phyloP scores from a whole-genome alignment of 345 rosid genomes.

The Alliaria petiolata region DNA sequence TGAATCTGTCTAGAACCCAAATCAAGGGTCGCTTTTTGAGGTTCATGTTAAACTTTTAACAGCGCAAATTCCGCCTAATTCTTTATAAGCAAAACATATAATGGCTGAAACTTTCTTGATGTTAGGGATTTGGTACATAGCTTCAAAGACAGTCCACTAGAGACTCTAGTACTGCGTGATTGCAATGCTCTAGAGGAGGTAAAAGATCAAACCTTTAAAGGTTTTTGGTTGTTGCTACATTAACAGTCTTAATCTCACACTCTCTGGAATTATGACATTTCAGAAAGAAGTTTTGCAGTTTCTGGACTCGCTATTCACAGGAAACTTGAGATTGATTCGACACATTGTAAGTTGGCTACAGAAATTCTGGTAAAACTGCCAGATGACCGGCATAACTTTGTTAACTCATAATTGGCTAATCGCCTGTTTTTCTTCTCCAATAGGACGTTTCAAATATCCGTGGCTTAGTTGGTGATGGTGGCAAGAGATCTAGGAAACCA shows the following conservation, averaged over 20 bases:
- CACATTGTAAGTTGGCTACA: slow-evolving; percentile 50
- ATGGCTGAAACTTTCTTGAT: not conserved
- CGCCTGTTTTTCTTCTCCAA: not conserved
- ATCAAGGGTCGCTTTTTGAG: slow-evolving; percentile 78
- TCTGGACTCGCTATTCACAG: slow-evolving; percentile 43
- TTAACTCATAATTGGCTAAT: not conserved
- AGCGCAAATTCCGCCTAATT: not conserved
- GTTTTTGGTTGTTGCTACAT: not conserved
- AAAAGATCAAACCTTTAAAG: not conserved
- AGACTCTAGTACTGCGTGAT: slow-evolving; percentile 65
- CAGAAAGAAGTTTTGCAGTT: slow-evolving; percentile 67
- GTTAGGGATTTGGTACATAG: slow-evolving; percentile 60
- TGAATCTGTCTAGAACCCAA: slow-evolving; percentile 70
- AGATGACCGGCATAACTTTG: not conserved
- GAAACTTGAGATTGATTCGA: slow-evolving; percentile 56
- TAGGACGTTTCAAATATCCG: slow-evolving; percentile 4
- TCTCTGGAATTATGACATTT: not conserved
- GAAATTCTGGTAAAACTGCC: not conserved
- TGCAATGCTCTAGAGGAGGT: slow-evolving; percentile 79
- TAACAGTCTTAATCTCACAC: not conserved
- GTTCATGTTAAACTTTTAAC: slow-evolving; percentile 28
- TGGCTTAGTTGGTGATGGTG: not conserved
- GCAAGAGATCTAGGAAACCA: not conserved
- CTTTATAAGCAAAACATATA: not conserved
- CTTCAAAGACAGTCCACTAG: slow-evolving; percentile 40